phyloP scores from a whole-genome alignment of 768 basidiomycete species.

The Hygrophorus russula region DNA sequence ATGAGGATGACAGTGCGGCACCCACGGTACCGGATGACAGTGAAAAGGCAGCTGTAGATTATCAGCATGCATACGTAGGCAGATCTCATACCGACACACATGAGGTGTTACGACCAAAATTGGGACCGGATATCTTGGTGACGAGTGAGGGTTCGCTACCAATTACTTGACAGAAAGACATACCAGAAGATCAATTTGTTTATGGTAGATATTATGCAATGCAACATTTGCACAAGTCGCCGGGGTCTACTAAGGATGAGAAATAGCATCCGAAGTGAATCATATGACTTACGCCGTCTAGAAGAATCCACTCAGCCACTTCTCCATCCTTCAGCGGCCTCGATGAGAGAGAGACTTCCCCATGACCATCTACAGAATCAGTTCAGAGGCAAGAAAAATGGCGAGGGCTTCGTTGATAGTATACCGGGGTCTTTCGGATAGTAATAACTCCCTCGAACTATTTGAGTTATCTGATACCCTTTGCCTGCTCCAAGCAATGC shows the following conservation, averaged over 20 bases:
- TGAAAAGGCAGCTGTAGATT: slow-evolving; percentile 59
- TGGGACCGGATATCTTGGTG: slow-evolving; percentile 74
- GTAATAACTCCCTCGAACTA: slow-evolving; percentile 60
- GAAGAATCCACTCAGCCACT: slow-evolving; percentile 81
- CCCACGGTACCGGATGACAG: slow-evolving; percentile 91
- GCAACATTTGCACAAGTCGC: slow-evolving; percentile 89
- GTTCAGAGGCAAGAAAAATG: not conserved
- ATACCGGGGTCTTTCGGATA: slow-evolving; percentile 55
- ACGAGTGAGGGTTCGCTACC: not conserved
- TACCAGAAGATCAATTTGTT: slow-evolving; percentile 83
- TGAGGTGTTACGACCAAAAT: slow-evolving; percentile 77
- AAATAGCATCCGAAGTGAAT: slow-evolving; percentile 1
- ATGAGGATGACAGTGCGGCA: slow-evolving; percentile 72
- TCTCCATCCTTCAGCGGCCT: slow-evolving; percentile 69
- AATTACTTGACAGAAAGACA: slow-evolving; percentile 14
- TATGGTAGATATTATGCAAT: slow-evolving; percentile 79
- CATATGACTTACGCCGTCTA: slow-evolving; percentile 56
- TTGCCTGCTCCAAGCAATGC: slow-evolving; percentile 41
- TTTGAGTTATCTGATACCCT: slow-evolving; percentile 70
- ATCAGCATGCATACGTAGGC: not conserved
- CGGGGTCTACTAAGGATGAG: slow-evolving; percentile 48
- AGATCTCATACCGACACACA: slow-evolving; percentile 27
- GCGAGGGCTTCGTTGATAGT: slow-evolving; percentile 3
- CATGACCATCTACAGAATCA: slow-evolving; percentile 39
- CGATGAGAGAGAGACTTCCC: slow-evolving; percentile 51